These are phyloP conservation scores for Trametes elegans DNA, from an alignment of 768 basidiomycete genomes.

Conservation along the genomic window DNA sequence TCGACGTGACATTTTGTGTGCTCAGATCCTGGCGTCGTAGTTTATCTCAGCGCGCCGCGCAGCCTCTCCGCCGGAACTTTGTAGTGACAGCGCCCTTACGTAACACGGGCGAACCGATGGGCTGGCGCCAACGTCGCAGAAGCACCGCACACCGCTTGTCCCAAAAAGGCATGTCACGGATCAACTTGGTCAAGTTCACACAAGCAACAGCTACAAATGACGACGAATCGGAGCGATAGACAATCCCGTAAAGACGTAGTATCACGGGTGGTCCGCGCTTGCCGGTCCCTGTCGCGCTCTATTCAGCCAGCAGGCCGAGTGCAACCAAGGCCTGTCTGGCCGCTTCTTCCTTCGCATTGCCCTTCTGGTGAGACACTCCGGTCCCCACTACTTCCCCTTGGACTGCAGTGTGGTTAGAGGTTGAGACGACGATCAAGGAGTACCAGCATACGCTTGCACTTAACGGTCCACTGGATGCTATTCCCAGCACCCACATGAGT, in stretches of 20 bases:
- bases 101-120: background rate
- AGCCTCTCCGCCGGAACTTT: background rate
- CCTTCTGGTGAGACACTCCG: conserved; percentile 43
- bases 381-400: conserved; percentile 45
- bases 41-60: conserved; percentile 13
- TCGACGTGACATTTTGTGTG: conserved; percentile 37
- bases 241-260: background rate
- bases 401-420: conserved; percentile 36
- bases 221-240: background rate
- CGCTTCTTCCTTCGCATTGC: conserved; percentile 35
- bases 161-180: background rate
- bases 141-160: background rate
- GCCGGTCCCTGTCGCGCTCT: background rate
- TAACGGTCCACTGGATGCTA: conserved; percentile 47
- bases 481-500: conserved; percentile 40
- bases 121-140: background rate
- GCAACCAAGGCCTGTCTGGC: conserved; percentile 27
- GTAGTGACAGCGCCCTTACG: no score
- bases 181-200: background rate
- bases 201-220: background rate
- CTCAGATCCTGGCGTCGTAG: conserved; percentile 10
- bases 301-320: conserved; percentile 17
- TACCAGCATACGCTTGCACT: conserved; percentile 53
- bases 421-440: background rate
- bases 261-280: background rate